A percentile compares a stretch with the other conserved stretches of the same genome.
Evolutionary conservation across 805 yeast species (phyloP).

Genomic region (Candida broadrunensis): DNA sequence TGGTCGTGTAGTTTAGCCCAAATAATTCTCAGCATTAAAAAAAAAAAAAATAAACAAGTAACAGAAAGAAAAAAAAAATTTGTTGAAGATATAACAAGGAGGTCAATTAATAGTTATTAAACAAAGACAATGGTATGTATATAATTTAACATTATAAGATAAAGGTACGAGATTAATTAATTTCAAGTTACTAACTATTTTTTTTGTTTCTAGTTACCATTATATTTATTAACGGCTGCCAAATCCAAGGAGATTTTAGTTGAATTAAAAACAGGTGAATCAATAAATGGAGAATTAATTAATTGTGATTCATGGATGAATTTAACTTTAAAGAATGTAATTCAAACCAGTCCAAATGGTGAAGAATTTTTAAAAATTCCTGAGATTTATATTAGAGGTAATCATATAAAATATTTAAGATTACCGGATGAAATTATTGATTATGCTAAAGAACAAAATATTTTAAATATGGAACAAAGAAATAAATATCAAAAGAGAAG

Average conservation of each 20-base stretch:
- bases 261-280: conserved; percentile 89
- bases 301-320: conserved; percentile 97
- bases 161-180: too few relatives aligned
- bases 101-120: too few relatives aligned
- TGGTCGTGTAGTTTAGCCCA: too few relatives aligned
- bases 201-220: conserved; percentile 68
- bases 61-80: too few relatives aligned
- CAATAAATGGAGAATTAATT: conserved; percentile 76
- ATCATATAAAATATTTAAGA: conserved; percentile 74
- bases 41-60: too few relatives aligned
- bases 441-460: conserved; percentile 65
- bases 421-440: conserved; percentile 74
- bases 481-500: conserved; percentile 44
- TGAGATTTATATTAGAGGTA: conserved; percentile 82
- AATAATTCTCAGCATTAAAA: too few relatives aligned
- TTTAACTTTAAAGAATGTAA: conserved; percentile 73
- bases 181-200: too few relatives aligned
- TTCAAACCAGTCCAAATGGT: conserved; percentile 61
- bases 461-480: conserved; percentile 48
- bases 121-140: too few relatives aligned
- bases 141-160: too few relatives aligned
- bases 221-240: conserved; percentile 85
- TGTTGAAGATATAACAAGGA: too few relatives aligned
- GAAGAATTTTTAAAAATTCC: conserved; percentile 59
- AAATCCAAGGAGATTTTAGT: conserved; percentile 84